phyloP scores from a whole-genome alignment of 1,284 basidiomycete genomes.

The Amylostereum areolatum region DNA sequence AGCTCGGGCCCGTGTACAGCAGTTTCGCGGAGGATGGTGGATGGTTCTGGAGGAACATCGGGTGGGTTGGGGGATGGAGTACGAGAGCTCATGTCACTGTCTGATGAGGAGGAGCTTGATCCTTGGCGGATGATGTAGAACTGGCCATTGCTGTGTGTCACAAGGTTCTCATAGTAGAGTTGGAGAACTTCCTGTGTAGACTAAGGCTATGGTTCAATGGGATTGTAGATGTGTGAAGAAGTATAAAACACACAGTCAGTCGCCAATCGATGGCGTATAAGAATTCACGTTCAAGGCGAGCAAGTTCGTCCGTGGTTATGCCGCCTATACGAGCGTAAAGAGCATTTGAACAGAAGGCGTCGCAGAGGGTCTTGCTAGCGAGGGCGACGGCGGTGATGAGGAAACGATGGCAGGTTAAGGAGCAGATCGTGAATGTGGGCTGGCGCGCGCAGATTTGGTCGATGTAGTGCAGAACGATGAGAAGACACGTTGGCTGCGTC shows the following conservation, averaged over 20 bases:
- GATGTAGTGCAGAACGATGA: slow-evolving; percentile 90
- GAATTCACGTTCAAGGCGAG: slow-evolving; percentile 89
- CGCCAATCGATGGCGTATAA: slow-evolving; percentile 87
- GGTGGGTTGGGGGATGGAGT: slow-evolving; percentile 40
- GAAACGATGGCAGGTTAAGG: slow-evolving; percentile 93
- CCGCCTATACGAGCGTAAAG: slow-evolving; percentile 94
- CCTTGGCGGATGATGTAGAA: slow-evolving; percentile 46
- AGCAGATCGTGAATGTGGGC: slow-evolving; percentile 85
- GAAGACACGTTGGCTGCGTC: slow-evolving; percentile 75
- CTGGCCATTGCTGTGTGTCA: slow-evolving; percentile 60
- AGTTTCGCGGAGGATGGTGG: slow-evolving; percentile 37
- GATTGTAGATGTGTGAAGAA: too few species aligned
- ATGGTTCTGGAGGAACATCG: slow-evolving; percentile 29
- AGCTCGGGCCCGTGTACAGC: slow-evolving; percentile 25
- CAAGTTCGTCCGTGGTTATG: slow-evolving; percentile 84
- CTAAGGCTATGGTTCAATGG: slow-evolving; percentile 29
- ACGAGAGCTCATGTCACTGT: slow-evolving; percentile 58
- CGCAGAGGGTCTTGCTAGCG: slow-evolving; percentile 87
- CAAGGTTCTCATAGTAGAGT: slow-evolving; percentile 81
- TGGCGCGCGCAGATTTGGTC: slow-evolving; percentile 87
- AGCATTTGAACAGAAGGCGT: slow-evolving; percentile 88
- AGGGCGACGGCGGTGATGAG: slow-evolving; percentile 86
- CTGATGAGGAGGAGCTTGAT: slow-evolving; percentile 33
- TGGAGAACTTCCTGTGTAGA: slow-evolving; percentile 76
- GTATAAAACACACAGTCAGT: slow-evolving; percentile 41